Conservation (phyloP, 2,329 filamentous ascomycete genomes). For the Aureobasidium lini region DNA sequence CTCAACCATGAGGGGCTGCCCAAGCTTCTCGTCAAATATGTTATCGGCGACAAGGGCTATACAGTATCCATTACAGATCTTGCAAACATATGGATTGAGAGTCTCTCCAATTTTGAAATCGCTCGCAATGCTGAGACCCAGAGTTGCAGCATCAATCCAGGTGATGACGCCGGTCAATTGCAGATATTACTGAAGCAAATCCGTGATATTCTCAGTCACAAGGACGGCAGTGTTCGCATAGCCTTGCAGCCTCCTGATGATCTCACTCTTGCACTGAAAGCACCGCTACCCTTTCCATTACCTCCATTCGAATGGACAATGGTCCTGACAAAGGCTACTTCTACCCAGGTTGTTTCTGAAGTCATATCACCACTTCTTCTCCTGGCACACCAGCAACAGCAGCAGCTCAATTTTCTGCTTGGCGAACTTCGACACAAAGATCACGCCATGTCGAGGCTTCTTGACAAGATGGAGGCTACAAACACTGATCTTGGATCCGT, state of each 20-base stretch:
- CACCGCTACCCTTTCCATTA: conserved; percentile 55
- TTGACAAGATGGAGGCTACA: conserved; percentile 51
- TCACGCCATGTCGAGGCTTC: conserved; percentile 48
- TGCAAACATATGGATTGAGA: conserved; percentile 65
- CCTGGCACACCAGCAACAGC: conserved; percentile 40
- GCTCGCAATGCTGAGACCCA: conserved; percentile 54
- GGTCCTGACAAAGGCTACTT: conserved; percentile 39
- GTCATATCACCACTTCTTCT: conserved; percentile 48
- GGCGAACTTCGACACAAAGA: conserved; percentile 50
- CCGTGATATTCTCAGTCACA: conserved; percentile 36
- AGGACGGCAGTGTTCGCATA: conserved; percentile 26
- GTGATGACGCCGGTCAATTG: conserved; percentile 61
- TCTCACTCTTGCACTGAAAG: conserved; percentile 49
- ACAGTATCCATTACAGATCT: conserved; percentile 62
- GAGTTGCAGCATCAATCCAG: conserved; percentile 66
- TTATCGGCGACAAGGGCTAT: conserved; percentile 52
- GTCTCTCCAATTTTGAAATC: conserved; percentile 54
- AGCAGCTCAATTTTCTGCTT: conserved; percentile 43
- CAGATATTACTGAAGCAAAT: conserved; percentile 59
- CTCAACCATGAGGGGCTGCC: conserved; percentile 26
- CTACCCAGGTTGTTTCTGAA: conserved; percentile 38
- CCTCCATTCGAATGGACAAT: conserved; percentile 60
- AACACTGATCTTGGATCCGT: conserved; percentile 49
- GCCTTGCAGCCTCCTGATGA: conserved; percentile 23
- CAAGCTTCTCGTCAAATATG: conserved; percentile 54